Percentiles rank a stretch among this genome's conserved stretches.
Conservation (phyloP, 192 early-diverging fungal genomes). For the Coemansia erecta region DNA sequence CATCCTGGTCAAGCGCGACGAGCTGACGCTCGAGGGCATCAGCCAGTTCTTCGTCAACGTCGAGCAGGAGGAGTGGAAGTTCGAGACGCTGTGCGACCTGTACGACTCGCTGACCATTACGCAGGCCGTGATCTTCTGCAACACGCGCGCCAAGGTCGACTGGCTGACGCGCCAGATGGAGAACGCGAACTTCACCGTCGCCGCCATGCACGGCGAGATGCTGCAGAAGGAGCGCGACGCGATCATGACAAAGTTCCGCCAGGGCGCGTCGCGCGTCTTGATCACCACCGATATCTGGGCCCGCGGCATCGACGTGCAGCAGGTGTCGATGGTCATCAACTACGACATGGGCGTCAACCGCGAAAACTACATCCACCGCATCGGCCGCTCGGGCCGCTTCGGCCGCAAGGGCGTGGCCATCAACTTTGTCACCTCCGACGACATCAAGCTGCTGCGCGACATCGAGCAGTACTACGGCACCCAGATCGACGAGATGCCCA, state of each 20-base stretch:
- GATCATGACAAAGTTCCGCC: conserved; percentile 97
- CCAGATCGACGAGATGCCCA: conserved; percentile 55
- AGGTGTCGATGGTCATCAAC: conserved; percentile 97
- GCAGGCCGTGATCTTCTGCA: conserved; percentile 99
- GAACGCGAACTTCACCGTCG: conserved; percentile 96
- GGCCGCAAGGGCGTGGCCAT: conserved; percentile 99
- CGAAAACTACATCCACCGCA: conserved; percentile 98
- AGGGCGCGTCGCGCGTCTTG: conserved; percentile 89
- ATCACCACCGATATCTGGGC: conserved; percentile 99
- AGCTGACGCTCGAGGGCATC: conserved; percentile 97
- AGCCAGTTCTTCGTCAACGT: conserved; percentile 99
- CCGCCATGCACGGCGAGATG: conserved; percentile 99
- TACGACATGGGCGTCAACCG: conserved; percentile 95
- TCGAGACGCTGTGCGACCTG: conserved; percentile 95
- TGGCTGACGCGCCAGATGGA: conserved; percentile 97
- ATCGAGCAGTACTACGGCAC: conserved; percentile 94
- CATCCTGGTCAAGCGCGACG: conserved; percentile 97
- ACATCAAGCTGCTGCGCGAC: conserved; percentile 88
- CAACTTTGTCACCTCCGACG: conserved; percentile 97
- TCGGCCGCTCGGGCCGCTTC: conserved; percentile 96
- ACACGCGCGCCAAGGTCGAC: conserved; percentile 95
- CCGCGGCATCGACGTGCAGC: conserved; percentile 98
- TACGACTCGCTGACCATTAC: conserved; percentile 97
- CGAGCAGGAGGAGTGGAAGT: conserved; percentile 98
- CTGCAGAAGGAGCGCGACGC: conserved; percentile 95